Evolutionary conservation across 352 stramenopile species (phyloP).

Genomic region (Phytophthora megakarya): DNA sequence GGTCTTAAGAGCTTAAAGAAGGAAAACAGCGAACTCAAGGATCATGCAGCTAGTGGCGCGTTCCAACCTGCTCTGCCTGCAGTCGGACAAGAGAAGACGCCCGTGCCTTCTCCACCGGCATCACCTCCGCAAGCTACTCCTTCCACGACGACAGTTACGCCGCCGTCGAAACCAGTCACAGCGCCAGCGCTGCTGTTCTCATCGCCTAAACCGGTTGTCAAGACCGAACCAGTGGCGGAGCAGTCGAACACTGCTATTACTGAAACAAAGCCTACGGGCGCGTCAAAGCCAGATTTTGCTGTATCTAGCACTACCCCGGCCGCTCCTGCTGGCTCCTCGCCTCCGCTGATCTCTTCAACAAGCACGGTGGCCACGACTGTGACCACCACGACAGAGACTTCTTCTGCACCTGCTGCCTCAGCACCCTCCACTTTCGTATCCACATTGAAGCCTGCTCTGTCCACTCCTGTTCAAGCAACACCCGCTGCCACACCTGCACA

Average conservation of each 20-base stretch:
- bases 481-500: conserved; percentile 10
- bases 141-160: conserved; percentile 19
- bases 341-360: conserved; percentile 19
- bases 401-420: conserved; percentile 8
- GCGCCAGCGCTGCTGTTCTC: conserved; percentile 25
- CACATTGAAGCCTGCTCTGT: conserved; percentile 21
- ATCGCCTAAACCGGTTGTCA: conserved; percentile 23
- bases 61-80: conserved; percentile 15
- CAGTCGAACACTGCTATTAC: conserved; percentile 9
- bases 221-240: conserved; percentile 15
- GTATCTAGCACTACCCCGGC: conserved; percentile 5
- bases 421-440: conserved; percentile 14
- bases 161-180: conserved; percentile 22
- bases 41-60: conserved; percentile 37
- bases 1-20: conserved; percentile 75
- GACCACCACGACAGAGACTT: conserved; percentile 13
- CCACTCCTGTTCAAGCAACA: conserved; percentile 16
- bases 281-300: conserved; percentile 14
- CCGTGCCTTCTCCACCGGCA: conserved; percentile 22
- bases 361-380: conserved; percentile 18
- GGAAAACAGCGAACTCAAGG: conserved; percentile 77
- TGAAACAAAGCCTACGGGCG: conserved; percentile 23
- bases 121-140: conserved; percentile 22
- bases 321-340: conserved; percentile 12
- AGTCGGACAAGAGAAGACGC: conserved; percentile 24